Evolutionary conservation across 345 rosid genomes (phyloP).

Genomic region (Passiflora organensis): DNA sequence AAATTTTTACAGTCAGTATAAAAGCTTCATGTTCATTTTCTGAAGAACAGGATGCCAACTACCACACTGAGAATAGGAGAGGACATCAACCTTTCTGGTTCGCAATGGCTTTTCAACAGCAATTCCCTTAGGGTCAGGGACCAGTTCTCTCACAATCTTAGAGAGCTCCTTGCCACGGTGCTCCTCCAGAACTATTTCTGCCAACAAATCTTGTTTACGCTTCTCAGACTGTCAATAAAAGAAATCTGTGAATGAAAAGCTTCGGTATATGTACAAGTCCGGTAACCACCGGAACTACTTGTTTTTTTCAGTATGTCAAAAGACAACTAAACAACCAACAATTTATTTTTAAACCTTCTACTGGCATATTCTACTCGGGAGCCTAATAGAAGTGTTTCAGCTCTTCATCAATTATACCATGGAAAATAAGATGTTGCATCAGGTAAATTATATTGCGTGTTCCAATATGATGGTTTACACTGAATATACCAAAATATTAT

Average conservation of each 20-base stretch:
- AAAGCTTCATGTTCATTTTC: background rate
- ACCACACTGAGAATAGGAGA: background rate
- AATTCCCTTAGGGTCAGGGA: slow-evolving; percentile 41
- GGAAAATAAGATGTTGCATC: too few relatives aligned
- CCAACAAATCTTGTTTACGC: slow-evolving; percentile 62
- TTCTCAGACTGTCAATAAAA: slow-evolving; percentile 61
- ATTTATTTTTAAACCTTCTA: background rate
- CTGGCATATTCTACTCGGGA: background rate
- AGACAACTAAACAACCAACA: slow-evolving; percentile 2
- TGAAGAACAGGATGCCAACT: background rate
- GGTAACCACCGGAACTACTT: slow-evolving; percentile 1
- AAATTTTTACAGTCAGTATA: background rate
- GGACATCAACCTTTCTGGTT: slow-evolving; percentile 46
- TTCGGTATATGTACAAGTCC: background rate
- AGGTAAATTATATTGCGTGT: too few relatives aligned
- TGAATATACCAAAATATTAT: background rate
- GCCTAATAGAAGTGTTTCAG: too few relatives aligned
- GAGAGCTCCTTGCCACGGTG: slow-evolving; percentile 59
- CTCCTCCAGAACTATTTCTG: slow-evolving; percentile 67
- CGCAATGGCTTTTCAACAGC: slow-evolving; percentile 36
- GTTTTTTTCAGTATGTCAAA: background rate
- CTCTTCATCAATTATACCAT: background rate
- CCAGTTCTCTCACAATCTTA: slow-evolving; percentile 51
- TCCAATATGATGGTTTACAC: background rate
- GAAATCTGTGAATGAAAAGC: slow-evolving; percentile 1